Evolutionary conservation across 352 stramenopile genomes (phyloP), one percentile per base, ranked within the genome.

Genomic region (Globisporangium paddicum): DNA sequence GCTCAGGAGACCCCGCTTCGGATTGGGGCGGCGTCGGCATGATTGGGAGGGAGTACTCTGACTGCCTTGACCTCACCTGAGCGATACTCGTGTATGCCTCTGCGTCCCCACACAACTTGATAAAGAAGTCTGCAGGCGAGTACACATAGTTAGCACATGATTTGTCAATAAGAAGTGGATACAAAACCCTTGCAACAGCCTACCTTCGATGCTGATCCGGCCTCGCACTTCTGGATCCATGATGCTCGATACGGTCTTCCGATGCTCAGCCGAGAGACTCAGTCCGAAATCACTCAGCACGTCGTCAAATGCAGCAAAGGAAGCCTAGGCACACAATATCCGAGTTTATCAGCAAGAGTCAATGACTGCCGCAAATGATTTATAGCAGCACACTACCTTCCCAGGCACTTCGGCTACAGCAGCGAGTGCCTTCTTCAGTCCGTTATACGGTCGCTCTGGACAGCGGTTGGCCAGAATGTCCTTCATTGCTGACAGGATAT

Each of bases 341-440:
- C 18, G 5, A 34, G 16, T 21, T 42, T 16, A 42, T 14, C 16
- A 37, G 5, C 19, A 35, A 23, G 2, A 35, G 21, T 10, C n/a
- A 18, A 19, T 18, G 5, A 25, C 13, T 32, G 13, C 21, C 13
- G 21, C 18, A 2, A 2, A 19, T 61, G 5, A 52, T 38, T 45
- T 6, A 10, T 11, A 23, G 23, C 25, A 34, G 5, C 38, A 9
- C 42, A 38, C 0, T 62, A 93, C 81, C 71, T 90, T 93, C 7
- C 81, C 83, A 2, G 83, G 81, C 4, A 79, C 60, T 49, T 93
- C 83, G 9, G 81, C 75, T 2, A 91, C 75, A 7, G 73, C 68
- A 35, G 77, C 81, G 28, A 93, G 62, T 18, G 83, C 79, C 58
- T 93, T 93, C 57, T 91, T 93, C 38, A 93, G 72, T 0, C 83